Percentiles rank a stretch among this genome's conserved stretches.
Conservation (phyloP, 192 early-diverging fungal species). For the Coemansia sp. region DNA sequence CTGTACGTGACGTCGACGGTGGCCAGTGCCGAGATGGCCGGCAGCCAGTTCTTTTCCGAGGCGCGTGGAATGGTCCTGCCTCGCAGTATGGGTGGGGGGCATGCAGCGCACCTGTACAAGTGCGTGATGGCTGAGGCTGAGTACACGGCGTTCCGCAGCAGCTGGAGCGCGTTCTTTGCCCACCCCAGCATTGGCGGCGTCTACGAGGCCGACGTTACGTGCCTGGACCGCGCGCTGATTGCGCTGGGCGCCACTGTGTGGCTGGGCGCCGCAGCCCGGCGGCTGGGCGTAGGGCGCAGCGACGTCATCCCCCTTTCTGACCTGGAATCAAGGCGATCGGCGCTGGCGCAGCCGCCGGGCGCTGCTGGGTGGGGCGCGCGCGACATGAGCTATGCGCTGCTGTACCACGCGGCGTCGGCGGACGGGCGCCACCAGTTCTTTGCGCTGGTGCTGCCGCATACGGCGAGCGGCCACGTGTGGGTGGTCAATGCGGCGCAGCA, state of each 20-base stretch:
- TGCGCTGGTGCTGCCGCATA: slow-evolving; percentile 65
- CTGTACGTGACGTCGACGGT: slow-evolving; percentile 81
- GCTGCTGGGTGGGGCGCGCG: slow-evolving; percentile 4
- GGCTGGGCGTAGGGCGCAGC: slow-evolving; percentile 12
- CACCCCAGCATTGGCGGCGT: slow-evolving; percentile 88
- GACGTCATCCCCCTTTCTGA: slow-evolving; percentile 30
- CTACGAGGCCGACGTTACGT: slow-evolving; percentile 88
- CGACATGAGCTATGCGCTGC: slow-evolving; percentile 64
- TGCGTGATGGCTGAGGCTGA: slow-evolving; percentile 77
- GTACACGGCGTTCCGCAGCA: slow-evolving; percentile 68
- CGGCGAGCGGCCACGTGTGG: slow-evolving; percentile 61
- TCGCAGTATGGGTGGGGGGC: slow-evolving; percentile 54
- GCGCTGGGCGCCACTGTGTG: slow-evolving; percentile 63
- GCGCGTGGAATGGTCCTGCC: slow-evolving; percentile 65
- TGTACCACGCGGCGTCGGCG: slow-evolving; percentile 65
- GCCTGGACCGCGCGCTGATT: slow-evolving; percentile 77
- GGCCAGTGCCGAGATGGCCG: slow-evolving; percentile 49
- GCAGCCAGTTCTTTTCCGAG: slow-evolving; percentile 45
- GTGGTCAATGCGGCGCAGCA: slow-evolving; percentile 64
- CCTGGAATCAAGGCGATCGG: slow-evolving; percentile 31
- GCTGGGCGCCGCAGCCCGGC: slow-evolving; percentile 23
- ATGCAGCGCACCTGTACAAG: slow-evolving; percentile 70
- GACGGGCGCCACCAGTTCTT: slow-evolving; percentile 55
- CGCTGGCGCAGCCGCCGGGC: slow-evolving; percentile 17
- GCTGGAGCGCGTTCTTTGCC: slow-evolving; percentile 77